phyloP scores from a whole-genome alignment of 345 rosid genomes.

The Jatropha curcas region DNA sequence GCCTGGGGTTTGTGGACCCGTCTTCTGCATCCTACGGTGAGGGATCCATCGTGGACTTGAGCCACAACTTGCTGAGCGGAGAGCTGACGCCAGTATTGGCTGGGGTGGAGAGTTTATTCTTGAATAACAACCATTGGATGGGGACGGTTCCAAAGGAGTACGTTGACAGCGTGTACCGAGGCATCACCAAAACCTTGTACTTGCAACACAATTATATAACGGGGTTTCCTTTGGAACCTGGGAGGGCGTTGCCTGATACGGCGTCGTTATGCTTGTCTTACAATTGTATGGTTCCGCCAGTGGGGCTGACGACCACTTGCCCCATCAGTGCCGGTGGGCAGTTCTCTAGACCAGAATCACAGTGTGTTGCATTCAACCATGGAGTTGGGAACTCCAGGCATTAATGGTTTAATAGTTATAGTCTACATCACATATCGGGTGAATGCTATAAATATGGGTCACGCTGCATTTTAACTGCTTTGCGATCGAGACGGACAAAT shows the following conservation, averaged over 20 bases:
- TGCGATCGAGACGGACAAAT: neutral
- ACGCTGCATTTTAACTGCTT: neutral
- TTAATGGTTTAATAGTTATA: conserved; percentile 16
- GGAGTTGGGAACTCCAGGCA: conserved; percentile 22
- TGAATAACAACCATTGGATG: conserved; percentile 65
- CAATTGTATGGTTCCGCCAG: conserved; percentile 70
- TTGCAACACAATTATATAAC: conserved; percentile 75
- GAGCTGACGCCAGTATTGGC: conserved; percentile 46
- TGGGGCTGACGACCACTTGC: conserved; percentile 50
- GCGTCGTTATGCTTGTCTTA: conserved; percentile 72
- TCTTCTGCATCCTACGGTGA: conserved; percentile 34
- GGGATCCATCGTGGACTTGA: conserved; percentile 69
- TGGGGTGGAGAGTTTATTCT: conserved; percentile 62
- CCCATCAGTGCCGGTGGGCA: conserved; percentile 56
- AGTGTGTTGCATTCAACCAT: conserved; percentile 54
- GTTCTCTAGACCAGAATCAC: conserved; percentile 56
- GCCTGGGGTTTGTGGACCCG: conserved; percentile 47
- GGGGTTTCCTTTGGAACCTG: conserved; percentile 49
- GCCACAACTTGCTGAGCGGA: conserved; percentile 71
- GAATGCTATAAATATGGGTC: neutral
- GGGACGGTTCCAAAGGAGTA: conserved; percentile 68
- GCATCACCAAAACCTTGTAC: conserved; percentile 58
- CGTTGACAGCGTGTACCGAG: conserved; percentile 44
- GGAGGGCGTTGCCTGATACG: conserved; percentile 50
- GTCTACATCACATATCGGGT: neutral